Evolutionary conservation across 1,284 basidiomycete species (phyloP), one percentile per base, ranked within the genome.

Genomic region (Meripilus lineatus): DNA sequence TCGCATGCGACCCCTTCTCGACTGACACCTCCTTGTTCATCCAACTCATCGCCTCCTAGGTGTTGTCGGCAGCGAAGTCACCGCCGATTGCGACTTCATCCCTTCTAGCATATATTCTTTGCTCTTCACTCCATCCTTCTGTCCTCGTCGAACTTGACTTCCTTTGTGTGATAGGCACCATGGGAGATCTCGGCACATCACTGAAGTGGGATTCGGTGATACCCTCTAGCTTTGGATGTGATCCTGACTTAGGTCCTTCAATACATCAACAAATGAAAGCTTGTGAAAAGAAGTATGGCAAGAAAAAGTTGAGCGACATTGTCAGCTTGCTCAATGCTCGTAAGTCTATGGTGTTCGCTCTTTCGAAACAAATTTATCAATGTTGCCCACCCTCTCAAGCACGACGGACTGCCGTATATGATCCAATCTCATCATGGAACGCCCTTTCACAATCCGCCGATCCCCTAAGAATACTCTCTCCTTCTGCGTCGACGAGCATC

Each of bases 241-340:
- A n/a, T n/a, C n/a, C n/a, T n/a, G n/a, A n/a, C n/a, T n/a, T n/a
- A n/a, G n/a, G n/a, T n/a, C n/a, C n/a, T n/a, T n/a, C n/a, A n/a
- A n/a, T n/a, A n/a, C n/a, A n/a, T n/a, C n/a, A n/a, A n/a, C n/a
- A 57, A 32, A 59, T 58, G 57, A 52, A 50, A 23, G 45, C 28
- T 5, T 59, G 57, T 38, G 33, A 57, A 40, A 60, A 58, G 49
- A 47, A 47, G 32, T 59, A 54, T 45, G 58, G 55, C 25, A 64
- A 64, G 54, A 62, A 63, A 44, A 52, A 47, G 2, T 36, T 63
- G 1, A 54, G 47, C 3, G 59, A 62, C 18, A 61, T 57, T 0
- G 56, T 64, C 7, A 54, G 56, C n/a, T 54, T 63, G 6, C 37
- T 64, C 17, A 64, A 64, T 40, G 63, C 63, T n/a, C 61, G 61